Evolutionary conservation across 2,329 filamentous ascomycete species (phyloP), one percentile per base, ranked within the genome.

Genomic region (Trichophyton schoenleinii): DNA sequence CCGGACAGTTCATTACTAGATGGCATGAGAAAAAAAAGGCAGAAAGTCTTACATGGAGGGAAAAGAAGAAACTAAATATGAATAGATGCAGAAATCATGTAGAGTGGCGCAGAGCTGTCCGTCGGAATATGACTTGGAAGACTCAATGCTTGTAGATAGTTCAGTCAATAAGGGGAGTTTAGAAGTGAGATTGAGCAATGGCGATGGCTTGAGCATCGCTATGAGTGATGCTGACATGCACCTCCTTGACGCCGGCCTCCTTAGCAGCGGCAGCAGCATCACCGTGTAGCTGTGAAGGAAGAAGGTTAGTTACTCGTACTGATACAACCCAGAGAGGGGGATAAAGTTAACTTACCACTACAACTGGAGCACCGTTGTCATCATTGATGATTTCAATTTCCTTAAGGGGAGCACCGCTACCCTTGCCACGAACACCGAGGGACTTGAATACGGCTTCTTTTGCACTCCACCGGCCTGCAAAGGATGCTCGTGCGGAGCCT

Each of bases 361-460:
- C 94, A 66, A 83, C 80, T 8, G 94, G 94, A 42, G 87, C 91
- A 62, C 94, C 94, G 53, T 83, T 87, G 66, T 88, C 85, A 70
- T 91, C 87, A 69, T 86, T 87, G 64, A 84, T 75, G 68, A 99
- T 92, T 78, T 99, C 95, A 78, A 99, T 99, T 48, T 97, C 91
- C 79, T 87, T 94, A 76, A 99, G 75, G 15, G 90, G 81, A 63
- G 94, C 92, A 66, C 95, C 94, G 8, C 88, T 91, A 64, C 94
- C 94, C 76, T 88, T 86, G 75, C 91, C 87, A 68, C 82, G 78
- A 11, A 97, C 91, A 67, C 91, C 91, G 13, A 99, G 81, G 42
- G 89, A 91, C 83, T 99, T 99, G 82, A 99, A 99, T 0, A 99
- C 91, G 31, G 94, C 94, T 59, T 99, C 94, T 80, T 99, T 99